Evolutionary conservation across 148 eudicot genomes (phyloP).

Genomic region (Rhododendron ovatum): DNA sequence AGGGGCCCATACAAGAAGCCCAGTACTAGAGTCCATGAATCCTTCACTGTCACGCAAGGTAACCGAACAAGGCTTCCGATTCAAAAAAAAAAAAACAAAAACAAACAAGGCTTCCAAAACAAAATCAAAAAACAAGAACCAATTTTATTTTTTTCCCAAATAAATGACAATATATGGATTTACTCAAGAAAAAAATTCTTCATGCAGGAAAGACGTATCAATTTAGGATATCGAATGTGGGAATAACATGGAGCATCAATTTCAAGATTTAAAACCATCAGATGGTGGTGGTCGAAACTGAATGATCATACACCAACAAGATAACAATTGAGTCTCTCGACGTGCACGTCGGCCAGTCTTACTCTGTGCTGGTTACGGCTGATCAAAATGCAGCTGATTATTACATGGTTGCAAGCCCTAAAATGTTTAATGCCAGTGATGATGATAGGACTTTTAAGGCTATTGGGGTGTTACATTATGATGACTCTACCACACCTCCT

Average conservation of each 20-base stretch:
- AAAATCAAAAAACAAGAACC: neutral
- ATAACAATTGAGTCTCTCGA: slow-evolving; percentile 34
- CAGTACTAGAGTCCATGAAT: slow-evolving; percentile 7
- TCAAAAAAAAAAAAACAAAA: no score
- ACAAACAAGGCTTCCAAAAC: neutral
- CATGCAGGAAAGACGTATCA: slow-evolving; percentile 29
- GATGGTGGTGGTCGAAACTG: slow-evolving; percentile 38
- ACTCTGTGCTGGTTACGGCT: slow-evolving; percentile 35
- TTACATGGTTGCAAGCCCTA: slow-evolving; percentile 38
- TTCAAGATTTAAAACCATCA: slow-evolving; percentile 33
- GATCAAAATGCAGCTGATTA: slow-evolving; percentile 31
- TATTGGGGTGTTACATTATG: slow-evolving; percentile 29
- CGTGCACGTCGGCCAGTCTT: slow-evolving; percentile 39
- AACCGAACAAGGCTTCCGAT: neutral
- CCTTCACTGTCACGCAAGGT: slow-evolving; percentile 35
- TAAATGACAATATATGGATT: no score
- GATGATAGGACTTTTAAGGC: slow-evolving; percentile 11
- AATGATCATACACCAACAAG: slow-evolving; percentile 36
- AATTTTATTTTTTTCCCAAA: neutral
- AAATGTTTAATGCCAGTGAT: neutral
- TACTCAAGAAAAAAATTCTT: neutral
- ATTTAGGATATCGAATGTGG: slow-evolving; percentile 37
- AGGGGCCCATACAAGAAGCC: slow-evolving; percentile 17
- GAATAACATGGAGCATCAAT: slow-evolving; percentile 26
- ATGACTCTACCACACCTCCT: slow-evolving; percentile 11